phyloP scores from a whole-genome alignment of 2,329 filamentous ascomycete species.

The Elsinoe arachidis region DNA sequence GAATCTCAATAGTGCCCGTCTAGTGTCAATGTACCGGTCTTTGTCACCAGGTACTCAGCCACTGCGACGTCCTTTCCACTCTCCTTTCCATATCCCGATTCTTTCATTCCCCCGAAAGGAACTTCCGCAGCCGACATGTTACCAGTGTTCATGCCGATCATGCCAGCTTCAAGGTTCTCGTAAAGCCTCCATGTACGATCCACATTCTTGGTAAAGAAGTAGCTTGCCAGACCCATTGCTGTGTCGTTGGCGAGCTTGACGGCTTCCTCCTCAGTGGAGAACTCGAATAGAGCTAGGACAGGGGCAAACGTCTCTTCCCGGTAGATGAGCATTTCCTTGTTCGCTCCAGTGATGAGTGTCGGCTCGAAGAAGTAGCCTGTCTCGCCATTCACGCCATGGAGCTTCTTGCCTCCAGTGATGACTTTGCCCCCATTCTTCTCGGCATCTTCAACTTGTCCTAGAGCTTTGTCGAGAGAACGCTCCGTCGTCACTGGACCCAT shows the following conservation, averaged over 20 bases:
- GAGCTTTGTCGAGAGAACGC: conserved; percentile 48
- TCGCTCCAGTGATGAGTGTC: conserved; percentile 54
- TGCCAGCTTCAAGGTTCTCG: conserved; percentile 60
- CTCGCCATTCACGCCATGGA: conserved; percentile 31
- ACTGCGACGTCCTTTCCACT: conserved; percentile 58
- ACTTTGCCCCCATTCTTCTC: conserved; percentile 53
- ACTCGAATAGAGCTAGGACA: conserved; percentile 54
- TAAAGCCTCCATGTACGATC: conserved; percentile 57
- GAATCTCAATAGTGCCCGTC: conserved; percentile 42
- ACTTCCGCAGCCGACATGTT: conserved; percentile 58
- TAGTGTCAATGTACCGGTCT: conserved; percentile 56
- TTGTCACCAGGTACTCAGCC: conserved; percentile 49
- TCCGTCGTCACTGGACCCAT: conserved; percentile 54
- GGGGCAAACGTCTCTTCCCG: conserved; percentile 59
- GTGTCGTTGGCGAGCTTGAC: conserved; percentile 53
- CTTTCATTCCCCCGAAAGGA: conserved; percentile 60
- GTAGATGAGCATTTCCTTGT: conserved; percentile 47
- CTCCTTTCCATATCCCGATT: conserved; percentile 60
- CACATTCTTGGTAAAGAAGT: conserved; percentile 60
- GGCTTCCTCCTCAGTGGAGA: conserved; percentile 58
- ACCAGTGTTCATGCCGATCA: conserved; percentile 57
- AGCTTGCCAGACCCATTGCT: conserved; percentile 56
- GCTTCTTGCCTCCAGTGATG: conserved; percentile 50
- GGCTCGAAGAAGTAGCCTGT: conserved; percentile 62
- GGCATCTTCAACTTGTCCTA: conserved; percentile 56